These are phyloP conservation scores for Senna siamea DNA, from an alignment of 306 rosid genomes.

Conservation along the genomic window DNA sequence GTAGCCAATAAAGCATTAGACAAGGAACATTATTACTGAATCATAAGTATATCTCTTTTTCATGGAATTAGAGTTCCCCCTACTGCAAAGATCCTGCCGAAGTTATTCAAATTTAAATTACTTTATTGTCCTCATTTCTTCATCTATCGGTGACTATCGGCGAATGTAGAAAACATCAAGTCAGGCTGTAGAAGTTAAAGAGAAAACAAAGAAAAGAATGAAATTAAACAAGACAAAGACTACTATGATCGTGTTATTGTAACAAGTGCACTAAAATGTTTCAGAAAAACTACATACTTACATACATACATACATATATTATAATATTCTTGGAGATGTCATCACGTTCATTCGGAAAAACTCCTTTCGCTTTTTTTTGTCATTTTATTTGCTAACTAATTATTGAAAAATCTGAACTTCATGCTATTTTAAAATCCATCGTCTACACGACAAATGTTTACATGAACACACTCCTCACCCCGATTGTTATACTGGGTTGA, in stretches of 20 bases:
- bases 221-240: not conserved
- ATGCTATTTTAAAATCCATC: not conserved
- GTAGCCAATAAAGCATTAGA: no score
- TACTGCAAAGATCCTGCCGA: not conserved
- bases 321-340: not conserved
- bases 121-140: no score
- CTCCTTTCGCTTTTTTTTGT: no score
- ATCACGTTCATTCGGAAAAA: not conserved
- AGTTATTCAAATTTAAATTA: not conserved
- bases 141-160: not conserved
- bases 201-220: not conserved
- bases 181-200: not conserved
- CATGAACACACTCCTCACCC: not conserved
- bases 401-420: constrained; percentile 9
- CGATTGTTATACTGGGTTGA: not conserved
- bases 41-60: no score
- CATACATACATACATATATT: no score
- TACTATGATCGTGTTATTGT: not conserved
- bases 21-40: no score
- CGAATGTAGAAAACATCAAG: not conserved
- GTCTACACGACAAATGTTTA: not conserved
- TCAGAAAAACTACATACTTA: not conserved
- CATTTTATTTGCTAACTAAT: not conserved
- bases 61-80: not conserved
- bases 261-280: not conserved